phyloP scores from a whole-genome alignment of 495 filamentous ascomycete species.

The Staphylotrichum longicolle region DNA sequence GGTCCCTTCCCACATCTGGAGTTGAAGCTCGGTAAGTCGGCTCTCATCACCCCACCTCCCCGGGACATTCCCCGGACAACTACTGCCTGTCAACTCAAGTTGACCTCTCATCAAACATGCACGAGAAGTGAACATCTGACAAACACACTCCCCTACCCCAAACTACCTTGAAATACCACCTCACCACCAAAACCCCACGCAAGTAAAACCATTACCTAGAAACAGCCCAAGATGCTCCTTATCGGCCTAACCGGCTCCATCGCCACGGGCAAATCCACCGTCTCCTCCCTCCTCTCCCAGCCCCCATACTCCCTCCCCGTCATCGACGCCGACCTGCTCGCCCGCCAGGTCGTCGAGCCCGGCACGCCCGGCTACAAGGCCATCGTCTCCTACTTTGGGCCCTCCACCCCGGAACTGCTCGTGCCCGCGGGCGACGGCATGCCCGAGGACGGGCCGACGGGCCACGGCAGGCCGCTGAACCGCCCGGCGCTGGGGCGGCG shows the following conservation, averaged over 20 bases:
- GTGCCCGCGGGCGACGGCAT: conserved; percentile 47
- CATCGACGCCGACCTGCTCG: conserved; percentile 91
- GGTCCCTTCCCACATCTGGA: conserved; percentile 1
- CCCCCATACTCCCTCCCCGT: conserved; percentile 85
- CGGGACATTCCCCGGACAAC: background rate
- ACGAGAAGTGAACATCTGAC: no score
- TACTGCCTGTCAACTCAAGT: background rate
- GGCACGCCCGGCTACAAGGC: conserved; percentile 76
- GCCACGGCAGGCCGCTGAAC: conserved; percentile 70
- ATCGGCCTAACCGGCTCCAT: conserved; percentile 97
- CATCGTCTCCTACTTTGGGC: conserved; percentile 74
- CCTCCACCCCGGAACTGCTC: conserved; percentile 81
- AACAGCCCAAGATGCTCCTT: conserved; percentile 67
- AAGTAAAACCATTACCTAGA: conserved; percentile 2
- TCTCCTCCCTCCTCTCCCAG: conserved; percentile 73
- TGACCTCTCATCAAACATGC: background rate
- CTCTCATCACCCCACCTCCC: background rate
- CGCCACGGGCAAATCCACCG: conserved; percentile 96
- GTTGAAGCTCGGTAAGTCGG: conserved; percentile 9
- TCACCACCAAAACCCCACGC: no score
- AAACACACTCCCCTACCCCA: no score
- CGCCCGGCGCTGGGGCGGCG: conserved; percentile 78
- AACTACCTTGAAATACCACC: no score
- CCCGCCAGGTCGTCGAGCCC: conserved; percentile 86
- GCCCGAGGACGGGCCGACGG: conserved; percentile 44